These are phyloP conservation scores for Parvularia atlantis DNA, from an alignment of 78 protist genomes.

Conservation along the genomic window DNA sequence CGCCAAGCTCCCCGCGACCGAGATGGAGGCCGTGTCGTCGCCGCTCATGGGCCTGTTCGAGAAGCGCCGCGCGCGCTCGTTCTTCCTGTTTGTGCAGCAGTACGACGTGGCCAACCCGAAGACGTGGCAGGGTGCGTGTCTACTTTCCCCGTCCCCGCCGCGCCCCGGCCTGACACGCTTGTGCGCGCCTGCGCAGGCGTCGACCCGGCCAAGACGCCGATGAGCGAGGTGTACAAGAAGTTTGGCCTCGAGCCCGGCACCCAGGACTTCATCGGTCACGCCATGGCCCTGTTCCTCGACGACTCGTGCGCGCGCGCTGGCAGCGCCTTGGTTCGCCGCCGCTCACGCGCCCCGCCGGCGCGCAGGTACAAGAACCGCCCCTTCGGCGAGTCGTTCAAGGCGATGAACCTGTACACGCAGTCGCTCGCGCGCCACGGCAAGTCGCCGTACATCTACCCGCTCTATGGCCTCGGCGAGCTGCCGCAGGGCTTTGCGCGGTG, in stretches of 20 bases:
- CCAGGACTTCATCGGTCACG: constrained; percentile 85
- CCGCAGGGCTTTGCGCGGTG: constrained; percentile 72
- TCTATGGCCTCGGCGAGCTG: constrained; percentile 97
- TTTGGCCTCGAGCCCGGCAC: constrained; percentile 74
- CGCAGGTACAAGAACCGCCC: constrained; percentile 65
- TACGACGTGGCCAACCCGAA: constrained; percentile 57
- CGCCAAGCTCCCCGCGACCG: constrained; percentile 90
- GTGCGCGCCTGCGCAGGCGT: constrained; percentile 8
- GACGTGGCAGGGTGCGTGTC: constrained; percentile 51
- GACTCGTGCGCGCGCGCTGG: background rate
- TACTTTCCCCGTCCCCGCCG: background rate
- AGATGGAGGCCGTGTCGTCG: constrained; percentile 77
- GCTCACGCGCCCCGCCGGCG: background rate
- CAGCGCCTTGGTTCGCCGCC: background rate
- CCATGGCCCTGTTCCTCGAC: background rate
- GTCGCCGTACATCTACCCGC: constrained; percentile 97
- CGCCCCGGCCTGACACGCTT: background rate
- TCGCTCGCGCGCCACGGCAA: constrained; percentile 69
- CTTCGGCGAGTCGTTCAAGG: constrained; percentile 49
- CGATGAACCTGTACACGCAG: constrained; percentile 74
- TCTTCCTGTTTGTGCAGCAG: constrained; percentile 70
- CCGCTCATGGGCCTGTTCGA: constrained; percentile 91
- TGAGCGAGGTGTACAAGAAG: constrained; percentile 67
- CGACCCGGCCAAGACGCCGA: constrained; percentile 41
- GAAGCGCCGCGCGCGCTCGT: constrained; percentile 76